Base-by-base conservation (phyloP, 768 basidiomycete genomes). In the Trametes cubensis region DNA sequence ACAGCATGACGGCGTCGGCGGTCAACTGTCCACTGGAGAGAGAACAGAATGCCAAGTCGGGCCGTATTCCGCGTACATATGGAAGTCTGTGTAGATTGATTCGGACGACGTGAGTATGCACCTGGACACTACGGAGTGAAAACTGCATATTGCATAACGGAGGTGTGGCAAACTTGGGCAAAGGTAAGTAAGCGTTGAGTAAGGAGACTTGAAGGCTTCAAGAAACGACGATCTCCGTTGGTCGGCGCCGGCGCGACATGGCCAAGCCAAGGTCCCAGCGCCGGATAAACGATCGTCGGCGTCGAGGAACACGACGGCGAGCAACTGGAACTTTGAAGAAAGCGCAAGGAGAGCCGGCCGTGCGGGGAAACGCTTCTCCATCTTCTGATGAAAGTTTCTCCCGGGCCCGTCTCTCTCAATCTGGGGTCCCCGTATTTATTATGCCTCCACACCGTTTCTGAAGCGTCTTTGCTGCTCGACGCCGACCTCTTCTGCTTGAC, bases 311-410 rank as follows among this genome's bases (percentile, higher is more conserved):
- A 13, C 50, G 34, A 39, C 15, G 50, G 38, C 34, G 34, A 34
- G 34, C 34, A 34, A 34, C 34, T 34, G 26, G 26, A 51, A 26
- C 28, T 20, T 7, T 20, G 18, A 30, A 23, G 34, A n/a, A 34
- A 26, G 34, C 4, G 34, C 23, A n/a, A 18, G 28, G 50, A 20
- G 50, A 8, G 30, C 34, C 30, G 50, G n/a, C n/a, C 25, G 53
- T 28, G 38, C 53, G 53, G 53, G 53, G 40, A 44, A 54, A 54
- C 53, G 41, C 40, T 54, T 54, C 53, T 54, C 40, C 53, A 41
- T 30, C 25, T 54, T 54, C 53, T 54, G 53, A 54, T 54, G 15
- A 54, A 42, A 21, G 53, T 15, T 54, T 54, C 53, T 53, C 21
- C 38, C 51, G 51, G 39, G 51, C 51, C 18, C 48, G 47, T 48